Conservation (phyloP, 2,329 filamentous ascomycete species). For the Apiospora hydei region DNA sequence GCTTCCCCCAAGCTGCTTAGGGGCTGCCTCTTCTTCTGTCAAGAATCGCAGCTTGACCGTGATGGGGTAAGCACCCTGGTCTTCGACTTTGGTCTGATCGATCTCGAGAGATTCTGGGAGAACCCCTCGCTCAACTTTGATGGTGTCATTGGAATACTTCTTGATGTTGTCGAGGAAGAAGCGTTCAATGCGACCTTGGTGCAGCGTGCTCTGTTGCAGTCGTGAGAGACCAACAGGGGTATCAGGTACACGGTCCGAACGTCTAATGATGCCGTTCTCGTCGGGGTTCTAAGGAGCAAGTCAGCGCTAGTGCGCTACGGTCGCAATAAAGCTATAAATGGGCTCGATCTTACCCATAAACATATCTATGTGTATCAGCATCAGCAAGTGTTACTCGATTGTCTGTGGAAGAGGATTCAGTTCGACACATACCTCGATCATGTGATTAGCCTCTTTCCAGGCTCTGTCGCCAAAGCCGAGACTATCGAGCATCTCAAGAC, state of each 20-base stretch:
- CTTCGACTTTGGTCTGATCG: constrained; percentile 57
- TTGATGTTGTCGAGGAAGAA: constrained; percentile 70
- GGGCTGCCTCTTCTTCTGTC: constrained; percentile 63
- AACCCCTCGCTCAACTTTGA: constrained; percentile 66
- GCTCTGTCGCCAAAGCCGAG: constrained; percentile 71
- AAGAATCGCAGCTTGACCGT: constrained; percentile 65
- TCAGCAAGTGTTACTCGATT: background rate
- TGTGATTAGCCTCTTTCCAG: constrained; percentile 72
- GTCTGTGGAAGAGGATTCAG: background rate
- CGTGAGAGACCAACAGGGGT: constrained; percentile 66
- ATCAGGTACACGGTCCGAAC: constrained; percentile 68
- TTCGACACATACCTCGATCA: constrained; percentile 63
- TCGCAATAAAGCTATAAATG: background rate
- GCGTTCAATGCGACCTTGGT: constrained; percentile 74
- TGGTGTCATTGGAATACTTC: constrained; percentile 54
- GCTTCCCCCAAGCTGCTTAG: constrained; percentile 47
- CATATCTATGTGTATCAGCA: constrained; percentile 34
- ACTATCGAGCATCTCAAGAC: constrained; percentile 75
- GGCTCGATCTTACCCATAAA: constrained; percentile 38
- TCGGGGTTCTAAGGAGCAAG: constrained; percentile 61
- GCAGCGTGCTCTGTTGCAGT: constrained; percentile 72
- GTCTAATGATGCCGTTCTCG: constrained; percentile 60
- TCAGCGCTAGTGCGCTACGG: background rate
- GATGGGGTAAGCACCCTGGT: constrained; percentile 64
- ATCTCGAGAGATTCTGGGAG: constrained; percentile 63